These are phyloP conservation scores for Coffea eugenioides DNA, from an alignment of 257 asterid species.

Conservation along the genomic window DNA sequence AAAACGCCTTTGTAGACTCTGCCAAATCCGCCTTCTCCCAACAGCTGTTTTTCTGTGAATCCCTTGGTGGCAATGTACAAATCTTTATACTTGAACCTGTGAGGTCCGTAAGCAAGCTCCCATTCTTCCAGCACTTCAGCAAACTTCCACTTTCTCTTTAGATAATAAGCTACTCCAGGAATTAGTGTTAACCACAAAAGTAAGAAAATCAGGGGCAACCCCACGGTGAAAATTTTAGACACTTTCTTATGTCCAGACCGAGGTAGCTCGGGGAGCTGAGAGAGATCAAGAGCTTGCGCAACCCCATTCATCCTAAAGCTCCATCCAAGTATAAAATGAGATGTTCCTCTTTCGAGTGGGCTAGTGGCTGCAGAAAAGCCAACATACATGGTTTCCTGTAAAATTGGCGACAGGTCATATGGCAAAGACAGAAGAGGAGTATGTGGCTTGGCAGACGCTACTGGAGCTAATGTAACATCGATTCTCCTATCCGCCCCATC, in stretches of 20 bases:
- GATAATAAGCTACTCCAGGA: slow-evolving; percentile 11
- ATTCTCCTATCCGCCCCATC: too few relatives aligned
- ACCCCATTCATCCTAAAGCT: slow-evolving; percentile 41
- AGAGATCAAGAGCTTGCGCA: slow-evolving; percentile 37
- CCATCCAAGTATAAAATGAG: slow-evolving; percentile 63
- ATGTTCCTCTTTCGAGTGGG: slow-evolving; percentile 22
- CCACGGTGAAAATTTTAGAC: background rate
- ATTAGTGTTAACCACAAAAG: background rate
- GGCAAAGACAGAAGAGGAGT: background rate
- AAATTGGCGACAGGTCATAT: slow-evolving; percentile 36
- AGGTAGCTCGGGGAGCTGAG: slow-evolving; percentile 54
- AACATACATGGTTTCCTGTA: slow-evolving; percentile 45
- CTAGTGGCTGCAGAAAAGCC: slow-evolving; percentile 58
- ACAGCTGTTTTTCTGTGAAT: too few relatives aligned
- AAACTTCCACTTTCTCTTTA: slow-evolving; percentile 36
- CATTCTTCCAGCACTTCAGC: slow-evolving; percentile 34
- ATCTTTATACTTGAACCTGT: too few relatives aligned
- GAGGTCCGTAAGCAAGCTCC: too few relatives aligned
- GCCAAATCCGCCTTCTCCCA: too few relatives aligned
- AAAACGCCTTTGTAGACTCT: too few relatives aligned
- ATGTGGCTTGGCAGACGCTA: too few relatives aligned
- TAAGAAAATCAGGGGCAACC: slow-evolving; percentile 31
- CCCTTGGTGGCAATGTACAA: too few relatives aligned
- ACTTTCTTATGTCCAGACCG: slow-evolving; percentile 33
- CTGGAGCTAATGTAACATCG: too few relatives aligned